Percentiles rank a stretch among this genome's conserved stretches.
Evolutionary conservation across 164 flowering plant species (phyloP).

Genomic region (Cinnamomum micranthum): DNA sequence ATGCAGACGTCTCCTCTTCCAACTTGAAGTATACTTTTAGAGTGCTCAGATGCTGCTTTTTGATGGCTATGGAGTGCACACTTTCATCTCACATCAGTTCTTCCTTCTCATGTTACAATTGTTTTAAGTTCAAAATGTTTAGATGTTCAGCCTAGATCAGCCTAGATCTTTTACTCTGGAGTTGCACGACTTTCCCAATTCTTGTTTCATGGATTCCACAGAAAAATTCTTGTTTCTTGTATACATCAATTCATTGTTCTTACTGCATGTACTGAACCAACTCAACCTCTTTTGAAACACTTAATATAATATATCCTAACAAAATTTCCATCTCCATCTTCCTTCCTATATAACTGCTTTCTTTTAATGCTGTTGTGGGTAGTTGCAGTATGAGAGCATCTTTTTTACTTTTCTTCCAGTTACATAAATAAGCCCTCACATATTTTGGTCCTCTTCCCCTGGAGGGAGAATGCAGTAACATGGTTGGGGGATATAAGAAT

Average conservation of each 20-base stretch:
- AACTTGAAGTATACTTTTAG: constrained; percentile 20
- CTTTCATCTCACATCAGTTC: background rate
- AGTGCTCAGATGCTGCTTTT: background rate
- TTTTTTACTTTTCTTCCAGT: too few relatives aligned
- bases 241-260: constrained; percentile 11
- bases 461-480: too few relatives aligned
- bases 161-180: background rate
- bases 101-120: background rate
- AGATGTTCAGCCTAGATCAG: background rate
- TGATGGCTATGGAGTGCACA: background rate
- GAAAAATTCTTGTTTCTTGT: constrained; percentile 1
- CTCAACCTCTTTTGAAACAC: background rate
- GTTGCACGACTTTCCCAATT: background rate
- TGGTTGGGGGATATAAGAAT: too few relatives aligned
- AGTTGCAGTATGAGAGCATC: too few relatives aligned
- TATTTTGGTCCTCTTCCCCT: too few relatives aligned
- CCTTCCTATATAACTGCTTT: too few relatives aligned
- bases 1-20: constrained; percentile 62
- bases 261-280: constrained; percentile 11
- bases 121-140: background rate
- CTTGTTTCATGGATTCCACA: background rate
- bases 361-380: too few relatives aligned
- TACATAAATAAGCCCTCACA: too few relatives aligned
- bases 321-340: too few relatives aligned
- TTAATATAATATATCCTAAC: too few relatives aligned